Conservation (phyloP, 768 basidiomycete genomes). For the Trametes maxima region DNA sequence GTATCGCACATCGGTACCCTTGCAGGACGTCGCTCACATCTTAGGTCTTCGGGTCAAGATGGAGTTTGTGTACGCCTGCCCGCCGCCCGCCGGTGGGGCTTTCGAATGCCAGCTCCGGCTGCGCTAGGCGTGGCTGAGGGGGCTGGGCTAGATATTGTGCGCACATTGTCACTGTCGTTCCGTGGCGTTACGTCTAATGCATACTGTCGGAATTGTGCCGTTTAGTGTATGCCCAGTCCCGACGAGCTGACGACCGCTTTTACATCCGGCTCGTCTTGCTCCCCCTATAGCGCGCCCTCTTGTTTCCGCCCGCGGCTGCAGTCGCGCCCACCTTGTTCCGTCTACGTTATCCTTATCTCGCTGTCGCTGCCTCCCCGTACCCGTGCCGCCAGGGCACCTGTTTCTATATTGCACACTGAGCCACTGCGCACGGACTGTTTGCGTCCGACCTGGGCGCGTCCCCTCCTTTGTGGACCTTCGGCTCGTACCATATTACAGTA, state of each 20-base stretch:
- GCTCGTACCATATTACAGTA: not conserved
- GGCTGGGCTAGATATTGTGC: slow-evolving; percentile 21
- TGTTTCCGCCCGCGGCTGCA: not conserved
- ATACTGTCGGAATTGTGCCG: slow-evolving; percentile 6
- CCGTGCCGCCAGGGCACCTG: not conserved
- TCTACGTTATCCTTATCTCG: slow-evolving; percentile 3
- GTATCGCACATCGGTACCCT: slow-evolving; percentile 4
- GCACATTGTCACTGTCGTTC: slow-evolving; percentile 16
- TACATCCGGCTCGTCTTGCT: not conserved
- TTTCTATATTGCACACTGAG: not conserved
- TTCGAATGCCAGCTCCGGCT: not conserved
- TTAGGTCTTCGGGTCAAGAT: not conserved
- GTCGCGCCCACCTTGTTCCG: not conserved
- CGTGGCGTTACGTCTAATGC: slow-evolving; percentile 22
- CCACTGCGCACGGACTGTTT: not conserved
- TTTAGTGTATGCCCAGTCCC: not conserved
- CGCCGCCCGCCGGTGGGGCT: not conserved
- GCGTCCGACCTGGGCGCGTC: slow-evolving; percentile 13
- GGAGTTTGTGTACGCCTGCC: not conserved
- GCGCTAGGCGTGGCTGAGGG: not conserved
- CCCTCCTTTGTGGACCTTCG: slow-evolving; percentile 5
- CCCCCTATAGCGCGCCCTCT: not conserved
- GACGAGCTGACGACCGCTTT: not conserved
- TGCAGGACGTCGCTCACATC: slow-evolving; percentile 1
- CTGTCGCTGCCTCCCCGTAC: slow-evolving; percentile 7